These are phyloP conservation scores for Lunularia cruciata DNA, from an alignment of 225 moss, liverwort and hornwort species.

Conservation along the genomic window DNA sequence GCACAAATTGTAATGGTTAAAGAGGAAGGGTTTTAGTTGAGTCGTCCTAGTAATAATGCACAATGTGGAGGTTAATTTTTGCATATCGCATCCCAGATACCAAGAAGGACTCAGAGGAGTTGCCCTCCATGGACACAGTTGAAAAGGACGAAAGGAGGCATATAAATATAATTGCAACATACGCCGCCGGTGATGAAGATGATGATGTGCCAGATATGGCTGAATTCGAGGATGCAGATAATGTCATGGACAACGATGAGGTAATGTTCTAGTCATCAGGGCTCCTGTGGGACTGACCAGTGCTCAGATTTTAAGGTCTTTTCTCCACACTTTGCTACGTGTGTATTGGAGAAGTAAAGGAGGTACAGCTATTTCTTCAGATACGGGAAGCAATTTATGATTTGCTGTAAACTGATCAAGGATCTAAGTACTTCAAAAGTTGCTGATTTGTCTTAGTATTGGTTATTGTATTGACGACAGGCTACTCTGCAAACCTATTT, in stretches of 20 bases:
- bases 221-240: constrained; percentile 73
- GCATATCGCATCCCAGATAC: constrained; percentile 45
- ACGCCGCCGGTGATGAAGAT: constrained; percentile 79
- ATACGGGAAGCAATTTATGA: no score
- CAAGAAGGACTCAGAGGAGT: constrained; percentile 71
- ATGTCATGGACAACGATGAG: constrained; percentile 60
- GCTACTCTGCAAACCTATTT: constrained; percentile 57
- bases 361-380: no score
- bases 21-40: neutral
- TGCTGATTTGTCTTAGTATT: constrained; percentile 6
- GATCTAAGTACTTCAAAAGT: no score
- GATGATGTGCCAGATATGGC: constrained; percentile 92
- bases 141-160: constrained; percentile 55
- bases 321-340: neutral
- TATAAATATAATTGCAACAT: constrained; percentile 61
- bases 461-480: constrained; percentile 35
- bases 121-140: constrained; percentile 84
- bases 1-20: neutral
- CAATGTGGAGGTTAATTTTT: neutral
- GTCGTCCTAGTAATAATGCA: no score
- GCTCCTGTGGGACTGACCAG: neutral
- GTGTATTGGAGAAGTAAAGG: no score
- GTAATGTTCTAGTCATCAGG: constrained; percentile 34
- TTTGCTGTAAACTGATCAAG: no score
- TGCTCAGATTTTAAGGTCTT: neutral